These are phyloP conservation scores for Ammopiptanthus mongolicus DNA, from an alignment of 306 rosid species.

Conservation along the genomic window DNA sequence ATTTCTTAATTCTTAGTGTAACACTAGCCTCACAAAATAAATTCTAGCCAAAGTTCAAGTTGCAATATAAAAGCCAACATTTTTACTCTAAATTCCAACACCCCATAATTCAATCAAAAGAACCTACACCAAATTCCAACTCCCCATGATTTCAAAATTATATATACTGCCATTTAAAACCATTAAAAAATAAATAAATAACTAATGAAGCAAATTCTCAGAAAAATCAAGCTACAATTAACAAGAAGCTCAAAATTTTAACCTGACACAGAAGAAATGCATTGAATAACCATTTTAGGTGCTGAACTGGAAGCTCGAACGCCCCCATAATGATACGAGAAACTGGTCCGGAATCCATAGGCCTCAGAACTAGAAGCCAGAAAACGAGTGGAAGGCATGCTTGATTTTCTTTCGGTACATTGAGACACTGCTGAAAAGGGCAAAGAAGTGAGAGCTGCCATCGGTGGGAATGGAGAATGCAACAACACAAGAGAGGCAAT, in stretches of 20 bases:
- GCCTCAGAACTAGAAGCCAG: slow-evolving; percentile 40
- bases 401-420: slow-evolving; percentile 42
- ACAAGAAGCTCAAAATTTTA: neutral
- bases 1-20: neutral
- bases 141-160: neutral
- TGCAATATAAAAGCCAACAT: neutral
- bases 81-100: neutral
- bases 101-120: neutral
- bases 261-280: slow-evolving; percentile 66
- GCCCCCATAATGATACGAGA: slow-evolving; percentile 27
- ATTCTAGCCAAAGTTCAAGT: neutral
- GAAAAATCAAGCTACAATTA: neutral
- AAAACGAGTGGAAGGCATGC: slow-evolving; percentile 36
- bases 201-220: neutral
- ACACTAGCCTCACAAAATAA: neutral
- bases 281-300: slow-evolving; percentile 55
- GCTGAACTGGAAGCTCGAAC: slow-evolving; percentile 32
- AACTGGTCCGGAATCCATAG: slow-evolving; percentile 36
- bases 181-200: neutral
- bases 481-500: neutral
- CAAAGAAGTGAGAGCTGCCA: slow-evolving; percentile 72
- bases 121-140: neutral
- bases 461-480: slow-evolving; percentile 11
- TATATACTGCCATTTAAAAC: neutral
- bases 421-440: slow-evolving; percentile 57